Base-by-base conservation (phyloP, 805 yeast species). In the Jamesozyma lodderae region DNA sequence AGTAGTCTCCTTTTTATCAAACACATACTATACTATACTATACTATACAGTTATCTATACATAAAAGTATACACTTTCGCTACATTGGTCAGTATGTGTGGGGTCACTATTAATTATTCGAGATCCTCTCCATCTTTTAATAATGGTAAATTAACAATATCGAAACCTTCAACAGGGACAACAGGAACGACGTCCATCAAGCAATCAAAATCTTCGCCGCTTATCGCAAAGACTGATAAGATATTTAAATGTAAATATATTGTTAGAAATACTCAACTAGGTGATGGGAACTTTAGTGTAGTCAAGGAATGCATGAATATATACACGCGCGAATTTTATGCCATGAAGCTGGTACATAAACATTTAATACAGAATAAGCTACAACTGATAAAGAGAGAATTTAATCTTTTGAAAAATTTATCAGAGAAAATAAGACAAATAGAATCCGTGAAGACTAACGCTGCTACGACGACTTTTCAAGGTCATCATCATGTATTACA, bases 371-470 rank as follows among this genome's bases (percentile, higher is more conserved):
- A 40, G 30, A 54, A 51, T 16, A 63, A 59, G 31, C 26, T 60
- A 18, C 57, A 57, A 36, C 35, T 63, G 61, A 65, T 81, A 15
- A 75, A 75, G 40, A 73, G 79, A 45, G 90, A 81, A 55, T 73
- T 81, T 41, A 60, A 66, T 6, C 69, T 79, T 1, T 64, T 81
- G 31, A 45, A 51, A 25, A 27, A 31, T n/a, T 37, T 58, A 9
- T 53, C 57, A 25, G 37, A 38, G 6, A 41, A 46, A 35, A 48
- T 58, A 27, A 45, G 57, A 28, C 40, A 43, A 21, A 10, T 67
- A 67, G 53, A 68, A 39, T 62, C 67, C 20, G 31, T 36, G 22
- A 33, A 16, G 8, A 39, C 13, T 8, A 9, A 14, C 11, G 16
- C 10, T 2, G 11, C 29, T 9, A 13, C 20, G 11, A 11, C 7